These are phyloP conservation scores for Claviceps quebecensis DNA, from an alignment of 2,329 filamentous ascomycete species.

Conservation along the genomic window DNA sequence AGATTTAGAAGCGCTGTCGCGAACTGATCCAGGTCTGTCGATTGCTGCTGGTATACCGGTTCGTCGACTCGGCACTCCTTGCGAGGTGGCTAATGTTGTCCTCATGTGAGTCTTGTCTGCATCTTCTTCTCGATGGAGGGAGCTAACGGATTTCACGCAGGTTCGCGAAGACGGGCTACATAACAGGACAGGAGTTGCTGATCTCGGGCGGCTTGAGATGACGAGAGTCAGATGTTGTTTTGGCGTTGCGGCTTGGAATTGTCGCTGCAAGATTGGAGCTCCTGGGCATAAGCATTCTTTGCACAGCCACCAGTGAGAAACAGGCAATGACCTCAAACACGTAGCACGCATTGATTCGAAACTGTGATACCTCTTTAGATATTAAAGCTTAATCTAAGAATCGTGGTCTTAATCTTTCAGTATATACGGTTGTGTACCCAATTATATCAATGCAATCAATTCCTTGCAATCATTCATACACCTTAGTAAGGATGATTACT, in stretches of 20 bases:
- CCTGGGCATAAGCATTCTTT: too few species aligned
- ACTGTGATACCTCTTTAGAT: neutral
- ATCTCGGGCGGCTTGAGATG: slow-evolving; percentile 4
- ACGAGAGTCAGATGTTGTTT: neutral
- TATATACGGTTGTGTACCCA: neutral
- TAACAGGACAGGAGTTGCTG: slow-evolving; percentile 6
- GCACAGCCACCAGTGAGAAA: too few species aligned
- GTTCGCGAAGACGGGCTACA: slow-evolving; percentile 6
- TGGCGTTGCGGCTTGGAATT: neutral
- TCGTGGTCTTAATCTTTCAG: neutral
- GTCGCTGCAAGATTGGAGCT: neutral
- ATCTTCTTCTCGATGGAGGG: too few species aligned
- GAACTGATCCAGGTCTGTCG: slow-evolving; percentile 4
- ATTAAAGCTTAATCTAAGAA: neutral
- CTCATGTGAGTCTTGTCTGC: slow-evolving; percentile 1
- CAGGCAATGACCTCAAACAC: too few species aligned
- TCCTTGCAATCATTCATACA: neutral
- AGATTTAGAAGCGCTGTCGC: neutral
- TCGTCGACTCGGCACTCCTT: slow-evolving; percentile 4
- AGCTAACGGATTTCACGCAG: neutral
- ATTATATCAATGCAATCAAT: neutral
- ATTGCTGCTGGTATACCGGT: slow-evolving; percentile 5
- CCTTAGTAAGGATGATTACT: neutral
- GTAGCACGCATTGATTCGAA: neutral
- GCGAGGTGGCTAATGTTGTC: slow-evolving; percentile 7